phyloP scores from a whole-genome alignment of 768 basidiomycete genomes.

The Kwoniella pini region DNA sequence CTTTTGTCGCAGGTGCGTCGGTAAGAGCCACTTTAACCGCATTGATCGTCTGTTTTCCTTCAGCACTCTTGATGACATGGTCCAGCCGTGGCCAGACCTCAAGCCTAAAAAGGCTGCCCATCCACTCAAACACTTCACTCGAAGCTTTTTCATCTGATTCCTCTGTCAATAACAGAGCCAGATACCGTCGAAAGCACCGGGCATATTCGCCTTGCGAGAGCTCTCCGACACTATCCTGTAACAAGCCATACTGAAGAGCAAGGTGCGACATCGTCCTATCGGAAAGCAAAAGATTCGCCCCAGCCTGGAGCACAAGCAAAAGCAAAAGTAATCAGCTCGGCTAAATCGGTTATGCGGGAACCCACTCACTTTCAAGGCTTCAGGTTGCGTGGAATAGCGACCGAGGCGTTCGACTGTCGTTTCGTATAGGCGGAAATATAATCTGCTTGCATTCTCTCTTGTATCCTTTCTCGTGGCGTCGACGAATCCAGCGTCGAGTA shows the following conservation, averaged over 20 bases:
- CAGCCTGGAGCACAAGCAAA: neutral
- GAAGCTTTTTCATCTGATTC: neutral
- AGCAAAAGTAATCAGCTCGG: too few species aligned
- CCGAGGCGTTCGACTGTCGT: too few species aligned
- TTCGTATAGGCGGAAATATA: too few species aligned
- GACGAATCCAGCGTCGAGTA: neutral
- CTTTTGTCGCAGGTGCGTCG: too few species aligned
- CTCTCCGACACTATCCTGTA: neutral
- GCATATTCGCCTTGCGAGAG: neutral
- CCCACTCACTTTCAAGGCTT: too few species aligned
- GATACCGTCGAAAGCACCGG: neutral
- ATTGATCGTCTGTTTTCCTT: neutral
- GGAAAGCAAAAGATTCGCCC: neutral
- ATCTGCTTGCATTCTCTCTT: neutral
- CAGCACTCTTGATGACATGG: neutral
- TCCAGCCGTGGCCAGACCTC: neutral
- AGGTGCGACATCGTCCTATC: constrained; percentile 3
- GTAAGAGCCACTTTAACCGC: too few species aligned
- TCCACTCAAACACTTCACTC: neutral
- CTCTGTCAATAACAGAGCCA: neutral
- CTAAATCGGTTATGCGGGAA: too few species aligned
- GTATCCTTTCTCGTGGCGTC: neutral
- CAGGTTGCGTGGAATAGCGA: too few species aligned
- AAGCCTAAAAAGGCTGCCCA: neutral
- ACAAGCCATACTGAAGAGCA: neutral